phyloP scores from a whole-genome alignment of 2,329 filamentous ascomycete genomes.

The Ascochyta rabiei region DNA sequence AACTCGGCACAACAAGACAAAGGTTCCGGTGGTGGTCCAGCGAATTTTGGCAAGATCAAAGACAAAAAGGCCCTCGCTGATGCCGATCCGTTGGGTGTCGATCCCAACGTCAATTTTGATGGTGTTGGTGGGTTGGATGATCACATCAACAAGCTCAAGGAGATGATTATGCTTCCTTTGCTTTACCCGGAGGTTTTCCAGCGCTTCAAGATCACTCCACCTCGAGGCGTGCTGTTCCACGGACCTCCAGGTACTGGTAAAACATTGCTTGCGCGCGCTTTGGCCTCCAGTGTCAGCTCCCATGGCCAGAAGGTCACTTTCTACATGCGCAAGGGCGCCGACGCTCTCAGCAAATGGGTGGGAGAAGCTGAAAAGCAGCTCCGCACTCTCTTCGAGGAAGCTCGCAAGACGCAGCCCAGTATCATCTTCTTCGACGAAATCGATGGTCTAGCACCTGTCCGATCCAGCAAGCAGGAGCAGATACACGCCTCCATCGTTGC shows the following conservation, averaged over 20 bases:
- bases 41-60: constrained; percentile 91
- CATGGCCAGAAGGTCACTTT: constrained; percentile 96
- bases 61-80: constrained; percentile 91
- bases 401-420: constrained; percentile 91
- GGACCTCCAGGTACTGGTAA: constrained; percentile 97
- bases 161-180: constrained; percentile 95
- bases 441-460: constrained; percentile 91
- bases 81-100: constrained; percentile 91
- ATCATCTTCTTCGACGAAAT: constrained; percentile 99
- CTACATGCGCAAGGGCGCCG: constrained; percentile 98
- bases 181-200: constrained; percentile 94
- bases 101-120: constrained; percentile 90
- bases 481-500: constrained; percentile 90
- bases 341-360: constrained; percentile 98
- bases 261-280: constrained; percentile 89
- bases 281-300: constrained; percentile 87
- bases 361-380: constrained; percentile 97
- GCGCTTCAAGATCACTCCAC: constrained; percentile 90
- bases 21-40: constrained; percentile 66
- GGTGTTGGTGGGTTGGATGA: constrained; percentile 90
- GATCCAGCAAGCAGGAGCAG: constrained; percentile 98
- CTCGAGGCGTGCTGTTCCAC: constrained; percentile 93
- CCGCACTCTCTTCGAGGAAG: constrained; percentile 91
- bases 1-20: constrained; percentile 60
- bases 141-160: constrained; percentile 96